Evolutionary conservation across 768 basidiomycete species (phyloP).

Genomic region (Calocybe cyanea): DNA sequence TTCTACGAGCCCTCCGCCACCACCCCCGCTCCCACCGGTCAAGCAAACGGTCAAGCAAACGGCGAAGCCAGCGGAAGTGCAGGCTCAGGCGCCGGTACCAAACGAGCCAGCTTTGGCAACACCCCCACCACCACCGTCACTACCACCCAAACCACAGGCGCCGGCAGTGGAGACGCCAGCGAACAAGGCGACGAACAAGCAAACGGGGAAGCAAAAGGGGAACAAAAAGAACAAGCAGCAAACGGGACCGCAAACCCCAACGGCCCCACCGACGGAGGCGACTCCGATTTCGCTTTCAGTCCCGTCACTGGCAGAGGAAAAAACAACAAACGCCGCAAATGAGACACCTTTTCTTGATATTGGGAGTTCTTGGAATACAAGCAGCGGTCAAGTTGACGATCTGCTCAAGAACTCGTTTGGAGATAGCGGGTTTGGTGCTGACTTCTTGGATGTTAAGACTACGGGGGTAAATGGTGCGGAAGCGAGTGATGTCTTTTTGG

Average conservation of each 20-base stretch:
- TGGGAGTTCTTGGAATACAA: background rate
- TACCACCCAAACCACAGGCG: background rate
- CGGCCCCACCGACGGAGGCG: too few species aligned
- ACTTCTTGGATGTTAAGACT: background rate
- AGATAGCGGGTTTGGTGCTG: background rate
- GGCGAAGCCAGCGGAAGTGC: slow-evolving; percentile 3
- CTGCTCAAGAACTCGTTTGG: too few species aligned
- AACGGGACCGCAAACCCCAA: too few species aligned
- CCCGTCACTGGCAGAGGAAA: too few species aligned
- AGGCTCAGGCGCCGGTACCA: slow-evolving; percentile 5
- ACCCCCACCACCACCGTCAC: background rate
- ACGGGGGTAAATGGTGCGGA: background rate
- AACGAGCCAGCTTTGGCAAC: background rate
- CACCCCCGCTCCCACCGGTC: too few species aligned
- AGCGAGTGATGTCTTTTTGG: background rate
- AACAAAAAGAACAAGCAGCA: too few species aligned
- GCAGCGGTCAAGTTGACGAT: background rate
- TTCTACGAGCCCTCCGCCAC: too few species aligned
- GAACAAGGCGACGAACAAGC: too few species aligned
- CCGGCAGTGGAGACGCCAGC: background rate
- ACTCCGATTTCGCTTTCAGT: too few species aligned
- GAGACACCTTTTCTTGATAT: too few species aligned
- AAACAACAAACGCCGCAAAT: too few species aligned
- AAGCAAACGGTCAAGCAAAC: background rate
- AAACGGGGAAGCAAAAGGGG: too few species aligned